Conservation (phyloP, 345 rosid species). For the Rhodomyrtus tomentosa region DNA sequence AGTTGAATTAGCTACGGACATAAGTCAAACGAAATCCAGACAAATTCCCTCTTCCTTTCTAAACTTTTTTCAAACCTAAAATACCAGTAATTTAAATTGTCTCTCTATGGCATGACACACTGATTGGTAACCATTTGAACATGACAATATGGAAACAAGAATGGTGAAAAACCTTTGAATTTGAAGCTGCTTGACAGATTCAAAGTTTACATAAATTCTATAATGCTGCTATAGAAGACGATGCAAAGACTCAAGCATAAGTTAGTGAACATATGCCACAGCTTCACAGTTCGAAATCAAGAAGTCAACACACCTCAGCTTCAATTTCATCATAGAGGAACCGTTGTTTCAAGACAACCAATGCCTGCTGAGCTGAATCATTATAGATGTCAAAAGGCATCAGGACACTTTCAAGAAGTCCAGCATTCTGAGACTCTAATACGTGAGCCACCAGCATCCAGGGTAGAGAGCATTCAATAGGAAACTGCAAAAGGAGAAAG, state of each 20-base stretch:
- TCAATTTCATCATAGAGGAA: constrained; percentile 99
- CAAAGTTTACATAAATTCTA: background rate
- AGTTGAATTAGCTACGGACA: background rate
- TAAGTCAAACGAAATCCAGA: background rate
- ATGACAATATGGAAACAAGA: background rate
- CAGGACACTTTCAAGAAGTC: constrained; percentile 87
- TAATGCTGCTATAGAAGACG: background rate
- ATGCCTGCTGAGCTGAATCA: constrained; percentile 98
- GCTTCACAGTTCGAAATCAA: background rate
- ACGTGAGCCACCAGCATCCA: constrained; percentile 96
- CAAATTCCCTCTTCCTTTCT: background rate
- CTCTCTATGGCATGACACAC: background rate
- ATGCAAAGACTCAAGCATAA: background rate
- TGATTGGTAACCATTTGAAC: background rate
- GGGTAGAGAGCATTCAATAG: constrained; percentile 97
- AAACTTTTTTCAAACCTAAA: background rate
- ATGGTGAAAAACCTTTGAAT: background rate
- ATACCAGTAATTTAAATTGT: background rate
- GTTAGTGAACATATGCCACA: background rate
- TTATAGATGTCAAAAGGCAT: constrained; percentile 94
- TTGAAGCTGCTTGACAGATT: background rate
- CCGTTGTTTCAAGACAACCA: constrained; percentile 74
- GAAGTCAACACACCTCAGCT: constrained; percentile 61
- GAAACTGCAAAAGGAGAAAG: constrained; percentile 45
- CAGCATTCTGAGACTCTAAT: constrained; percentile 69